Base-by-base conservation (phyloP, 2,329 filamentous ascomycete genomes). In the Fusarium proliferatum region DNA sequence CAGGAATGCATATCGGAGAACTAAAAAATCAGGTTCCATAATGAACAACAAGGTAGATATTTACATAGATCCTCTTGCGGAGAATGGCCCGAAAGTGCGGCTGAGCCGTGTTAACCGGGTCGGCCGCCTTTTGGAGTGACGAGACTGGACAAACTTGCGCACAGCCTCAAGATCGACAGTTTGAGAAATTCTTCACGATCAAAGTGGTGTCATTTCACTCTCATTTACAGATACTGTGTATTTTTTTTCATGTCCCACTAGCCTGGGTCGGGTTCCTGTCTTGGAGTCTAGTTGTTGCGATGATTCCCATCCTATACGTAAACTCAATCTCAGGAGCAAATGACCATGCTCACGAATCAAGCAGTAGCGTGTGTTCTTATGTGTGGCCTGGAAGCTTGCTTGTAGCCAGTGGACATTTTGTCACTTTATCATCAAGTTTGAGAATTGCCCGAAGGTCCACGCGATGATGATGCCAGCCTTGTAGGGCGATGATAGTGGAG, bases 291-390 rank as follows among this genome's bases (percentile, higher is more conserved):
- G 5, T 7, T 17, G 15, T 12, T 30, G 7, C 21, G 21, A 17
- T 12, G 28, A 30, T n/a, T 15, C 28, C 13, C 17, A 49, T 5
- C n/a, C 7, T 5, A 4, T 10, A 11, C 3, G 9, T 12, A 12
- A 4, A 6, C 28, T 12, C 46, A n/a, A 7, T 30, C 26, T 12
- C 19, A 5, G 46, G 19, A 30, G 6, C 3, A 17, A 6, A 49
- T 28, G 7, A n/a, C 21, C 46, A 13, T 33, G 28, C 3, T 10
- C 46, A 17, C 28, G 10, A n/a, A 49, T 17, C 15, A 33, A 33
- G 1, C 1, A 0, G 45, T 8, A 9, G 21, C 1, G 1, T 10
- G 5, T 17, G 0, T n/a, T 16, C 0, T 6, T 6, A 28, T 28
- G 26, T 28, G 26, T 28, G 26, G 26, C 26, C 26, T 28, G 26